Percentiles rank a stretch among this genome's conserved stretches.
Conservation (phyloP, 2,329 filamentous ascomycete genomes). For the Penicillium psychrosexuale region DNA sequence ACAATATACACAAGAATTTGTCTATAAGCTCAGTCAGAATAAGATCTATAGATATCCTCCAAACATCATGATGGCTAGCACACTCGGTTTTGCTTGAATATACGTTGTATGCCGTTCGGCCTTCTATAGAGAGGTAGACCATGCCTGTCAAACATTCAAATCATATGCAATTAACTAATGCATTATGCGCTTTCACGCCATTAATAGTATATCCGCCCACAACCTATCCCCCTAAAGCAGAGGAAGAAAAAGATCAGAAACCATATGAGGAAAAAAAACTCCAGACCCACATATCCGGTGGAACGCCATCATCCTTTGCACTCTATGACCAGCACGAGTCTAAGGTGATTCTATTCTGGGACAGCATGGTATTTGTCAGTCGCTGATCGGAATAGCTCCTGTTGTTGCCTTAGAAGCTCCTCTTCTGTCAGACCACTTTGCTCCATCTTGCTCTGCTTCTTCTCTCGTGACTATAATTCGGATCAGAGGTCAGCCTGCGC, state of each 20-base stretch:
- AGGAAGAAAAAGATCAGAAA: constrained; percentile 6
- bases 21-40: neutral
- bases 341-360: constrained; percentile 33
- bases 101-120: neutral
- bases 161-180: constrained; percentile 7
- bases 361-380: constrained; percentile 65
- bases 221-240: constrained; percentile 1
- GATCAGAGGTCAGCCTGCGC: constrained; percentile 14
- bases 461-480: constrained; percentile 72
- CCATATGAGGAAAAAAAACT: constrained; percentile 10
- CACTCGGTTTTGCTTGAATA: neutral
- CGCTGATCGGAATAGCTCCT: constrained; percentile 84
- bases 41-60: neutral
- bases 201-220: constrained; percentile 9
- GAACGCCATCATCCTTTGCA: constrained; percentile 24
- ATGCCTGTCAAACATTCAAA: neutral
- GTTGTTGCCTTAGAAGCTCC: constrained; percentile 81
- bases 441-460: constrained; percentile 96
- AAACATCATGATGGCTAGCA: neutral
- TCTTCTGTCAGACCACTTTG: constrained; percentile 90
- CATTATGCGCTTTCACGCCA: constrained; percentile 5
- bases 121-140: neutral
- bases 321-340: constrained; percentile 35
- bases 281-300: constrained; percentile 12
- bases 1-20: no score